Evolutionary conservation across 208 protist genomes (phyloP).

Genomic region (Novymonas esmeraldas): DNA sequence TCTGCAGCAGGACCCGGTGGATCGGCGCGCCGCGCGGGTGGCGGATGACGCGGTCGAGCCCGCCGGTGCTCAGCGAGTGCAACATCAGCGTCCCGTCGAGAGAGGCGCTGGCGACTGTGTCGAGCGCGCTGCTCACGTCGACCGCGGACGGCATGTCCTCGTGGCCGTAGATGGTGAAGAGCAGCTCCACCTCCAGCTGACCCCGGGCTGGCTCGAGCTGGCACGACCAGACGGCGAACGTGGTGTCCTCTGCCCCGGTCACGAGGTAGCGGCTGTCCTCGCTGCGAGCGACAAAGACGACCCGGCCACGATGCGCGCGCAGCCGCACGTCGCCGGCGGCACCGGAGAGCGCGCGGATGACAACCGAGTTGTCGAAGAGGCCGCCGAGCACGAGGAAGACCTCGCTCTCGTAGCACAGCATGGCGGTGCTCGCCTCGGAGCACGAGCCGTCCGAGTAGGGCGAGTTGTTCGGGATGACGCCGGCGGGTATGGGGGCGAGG

Average conservation of each 20-base stretch:
- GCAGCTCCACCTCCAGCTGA: constrained; percentile 56
- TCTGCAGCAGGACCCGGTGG: constrained; percentile 80
- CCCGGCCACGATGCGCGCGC: constrained; percentile 73
- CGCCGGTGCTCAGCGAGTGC: constrained; percentile 67
- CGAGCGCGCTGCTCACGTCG: constrained; percentile 67
- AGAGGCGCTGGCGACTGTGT: constrained; percentile 85
- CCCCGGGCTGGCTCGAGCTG: constrained; percentile 35
- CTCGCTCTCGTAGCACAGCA: constrained; percentile 70
- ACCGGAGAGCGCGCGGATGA: constrained; percentile 61
- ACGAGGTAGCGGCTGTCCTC: constrained; percentile 82
- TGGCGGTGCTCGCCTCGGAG: constrained; percentile 47
- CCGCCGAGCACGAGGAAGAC: constrained; percentile 79
- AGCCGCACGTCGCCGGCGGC: constrained; percentile 58
- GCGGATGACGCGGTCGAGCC: constrained; percentile 68
- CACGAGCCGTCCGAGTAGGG: constrained; percentile 55
- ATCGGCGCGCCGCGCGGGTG: constrained; percentile 71
- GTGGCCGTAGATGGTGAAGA: constrained; percentile 87
- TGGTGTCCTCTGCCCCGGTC: constrained; percentile 90
- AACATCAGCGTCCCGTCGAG: constrained; percentile 84
- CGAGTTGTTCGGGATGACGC: constrained; percentile 56
- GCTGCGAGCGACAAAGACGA: constrained; percentile 68
- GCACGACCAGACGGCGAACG: constrained; percentile 89
- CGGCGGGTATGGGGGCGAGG: constrained; percentile 51
- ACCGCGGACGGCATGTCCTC: constrained; percentile 82
- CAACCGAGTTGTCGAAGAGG: constrained; percentile 83